These are phyloP conservation scores for Quercus alba DNA, from an alignment of 306 rosid genomes.

Conservation along the genomic window DNA sequence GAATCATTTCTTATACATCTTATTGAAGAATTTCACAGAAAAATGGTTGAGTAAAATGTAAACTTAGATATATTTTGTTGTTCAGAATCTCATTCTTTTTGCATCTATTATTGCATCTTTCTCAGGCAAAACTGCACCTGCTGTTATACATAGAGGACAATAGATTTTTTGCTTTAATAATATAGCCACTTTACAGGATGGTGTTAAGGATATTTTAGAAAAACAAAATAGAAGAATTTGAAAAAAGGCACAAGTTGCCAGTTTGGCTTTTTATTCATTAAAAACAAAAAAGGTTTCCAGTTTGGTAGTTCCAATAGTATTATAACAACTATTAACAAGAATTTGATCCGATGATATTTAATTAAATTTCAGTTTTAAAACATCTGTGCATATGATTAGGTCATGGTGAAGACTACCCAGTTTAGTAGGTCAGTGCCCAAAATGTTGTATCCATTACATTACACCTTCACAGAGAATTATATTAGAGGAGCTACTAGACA, in stretches of 20 bases:
- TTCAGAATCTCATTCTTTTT: no score
- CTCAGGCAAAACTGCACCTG: no score
- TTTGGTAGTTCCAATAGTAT: background rate
- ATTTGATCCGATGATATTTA: background rate
- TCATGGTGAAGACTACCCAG: constrained; percentile 65
- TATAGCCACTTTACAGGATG: background rate
- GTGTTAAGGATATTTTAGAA: background rate
- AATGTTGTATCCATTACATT: constrained; percentile 79
- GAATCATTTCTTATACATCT: no score
- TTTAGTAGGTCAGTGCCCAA: constrained; percentile 92
- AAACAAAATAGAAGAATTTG: background rate
- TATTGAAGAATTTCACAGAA: no score
- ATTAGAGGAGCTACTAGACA: constrained; percentile 77
- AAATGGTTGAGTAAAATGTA: no score
- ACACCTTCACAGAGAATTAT: constrained; percentile 86
- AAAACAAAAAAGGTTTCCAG: no score
- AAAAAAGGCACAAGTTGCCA: background rate
- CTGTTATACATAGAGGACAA: no score
- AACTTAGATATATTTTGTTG: no score
- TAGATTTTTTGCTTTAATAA: background rate
- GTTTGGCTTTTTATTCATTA: background rate
- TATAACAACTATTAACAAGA: background rate
- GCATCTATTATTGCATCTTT: no score
- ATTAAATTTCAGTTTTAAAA: background rate
- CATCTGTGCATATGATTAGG: constrained; percentile 33